Evolutionary conservation across 1,284 basidiomycete genomes (phyloP), one percentile per base, ranked within the genome.

Genomic region (Cryptococcus sp.): DNA sequence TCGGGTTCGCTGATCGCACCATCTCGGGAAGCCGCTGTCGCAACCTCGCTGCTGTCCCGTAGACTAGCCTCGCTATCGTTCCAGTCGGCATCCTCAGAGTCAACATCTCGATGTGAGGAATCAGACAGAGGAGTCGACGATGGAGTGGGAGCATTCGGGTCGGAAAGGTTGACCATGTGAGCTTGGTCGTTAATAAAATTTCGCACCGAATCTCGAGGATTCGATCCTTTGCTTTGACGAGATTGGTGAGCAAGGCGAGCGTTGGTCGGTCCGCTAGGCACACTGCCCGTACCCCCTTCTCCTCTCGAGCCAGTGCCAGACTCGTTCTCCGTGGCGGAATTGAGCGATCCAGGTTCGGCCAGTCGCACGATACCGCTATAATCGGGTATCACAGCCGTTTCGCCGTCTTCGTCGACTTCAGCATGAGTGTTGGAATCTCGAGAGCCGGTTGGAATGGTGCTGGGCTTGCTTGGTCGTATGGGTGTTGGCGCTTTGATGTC

Each of bases 71-170:
- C 38, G 26, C 24, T 50, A 18, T 41, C 19, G 23, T 11, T 33
- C 55, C 33, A 47, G 25, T 34, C 41, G 12, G 32, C 24, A n/a
- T 43, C 26, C 5, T 3, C 16, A 9, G 26, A 24, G 16, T 47
- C 41, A 22, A 18, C 44, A 23, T 34, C 41, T 22, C 38, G 24
- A 21, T 43, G 26, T 6, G 4, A 12, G 4, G 23, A 22, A 16
- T 47, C 41, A 22, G 22, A 40, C 4, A 24, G 28, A 5, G 54
- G 53, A 23, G 49, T 48, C 2, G 62, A 54, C 3, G 60, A 54
- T 2, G 64, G 64, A 3, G 65, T 63, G 0, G 66, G 66, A 0
- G 58, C 63, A 45, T 70, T 70, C 7, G 68, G 66, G 44, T 70
- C 68, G 5, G 51, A 43, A 33, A 65, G 36, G 32, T 66, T 66